phyloP scores from a whole-genome alignment of 306 rosid species.

The Fragaria ananassa region DNA sequence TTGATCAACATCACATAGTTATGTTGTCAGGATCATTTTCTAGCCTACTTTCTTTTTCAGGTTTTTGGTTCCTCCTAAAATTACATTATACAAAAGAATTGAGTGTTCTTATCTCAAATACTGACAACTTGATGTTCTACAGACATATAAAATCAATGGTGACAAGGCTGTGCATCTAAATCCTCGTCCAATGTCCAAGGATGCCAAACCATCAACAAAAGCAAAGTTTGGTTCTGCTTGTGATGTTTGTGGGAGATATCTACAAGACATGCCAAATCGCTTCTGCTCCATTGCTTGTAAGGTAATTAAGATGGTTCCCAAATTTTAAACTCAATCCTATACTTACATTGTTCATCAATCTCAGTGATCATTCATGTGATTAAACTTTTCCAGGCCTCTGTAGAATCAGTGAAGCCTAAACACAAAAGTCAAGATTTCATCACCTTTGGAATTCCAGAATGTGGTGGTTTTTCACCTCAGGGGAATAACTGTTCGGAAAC shows the following conservation, averaged over 20 bases:
- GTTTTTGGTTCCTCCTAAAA: neutral
- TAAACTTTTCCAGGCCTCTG: constrained; percentile 23
- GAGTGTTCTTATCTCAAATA: constrained; percentile 9
- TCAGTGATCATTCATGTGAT: neutral
- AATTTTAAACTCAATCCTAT: neutral
- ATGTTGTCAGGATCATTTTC: neutral
- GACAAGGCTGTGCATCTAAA: constrained; percentile 86
- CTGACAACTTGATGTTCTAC: constrained; percentile 21
- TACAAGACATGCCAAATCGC: constrained; percentile 78
- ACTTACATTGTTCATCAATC: neutral
- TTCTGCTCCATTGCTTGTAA: constrained; percentile 93
- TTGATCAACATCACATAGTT: neutral
- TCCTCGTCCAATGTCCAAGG: constrained; percentile 74
- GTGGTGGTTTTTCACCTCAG: constrained; percentile 37
- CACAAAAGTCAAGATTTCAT: constrained; percentile 27
- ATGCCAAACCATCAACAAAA: constrained; percentile 51
- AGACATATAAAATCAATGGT: constrained; percentile 89
- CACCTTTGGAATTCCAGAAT: constrained; percentile 33
- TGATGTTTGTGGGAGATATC: constrained; percentile 78
- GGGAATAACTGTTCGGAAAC: constrained; percentile 53
- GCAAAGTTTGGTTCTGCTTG: constrained; percentile 70
- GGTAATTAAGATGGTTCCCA: constrained; percentile 41
- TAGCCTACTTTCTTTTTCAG: neutral
- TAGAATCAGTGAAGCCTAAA: constrained; percentile 40
- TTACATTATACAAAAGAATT: neutral